Conservation (phyloP, 768 basidiomycete genomes). For the Tylopilus plumbeoviolaceoides region DNA sequence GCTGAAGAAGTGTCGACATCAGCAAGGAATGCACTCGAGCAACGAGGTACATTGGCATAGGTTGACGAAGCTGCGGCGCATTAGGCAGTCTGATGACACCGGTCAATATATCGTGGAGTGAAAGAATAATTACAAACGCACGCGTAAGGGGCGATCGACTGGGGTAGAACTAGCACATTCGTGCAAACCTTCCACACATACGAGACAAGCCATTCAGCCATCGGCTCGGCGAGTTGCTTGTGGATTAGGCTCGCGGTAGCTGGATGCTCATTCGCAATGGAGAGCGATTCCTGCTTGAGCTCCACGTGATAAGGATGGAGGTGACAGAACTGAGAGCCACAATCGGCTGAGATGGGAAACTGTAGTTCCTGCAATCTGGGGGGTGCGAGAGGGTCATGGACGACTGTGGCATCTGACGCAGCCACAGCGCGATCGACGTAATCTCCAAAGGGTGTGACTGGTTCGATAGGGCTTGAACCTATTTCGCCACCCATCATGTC, state of each 20-base stretch:
- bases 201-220: slow-evolving; percentile 74
- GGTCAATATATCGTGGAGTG: slow-evolving; percentile 9
- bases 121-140: slow-evolving; percentile 35
- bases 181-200: slow-evolving; percentile 84
- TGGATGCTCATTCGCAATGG: slow-evolving; percentile 37
- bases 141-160: slow-evolving; percentile 50
- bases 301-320: slow-evolving; percentile 15
- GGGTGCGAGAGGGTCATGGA: slow-evolving; percentile 22
- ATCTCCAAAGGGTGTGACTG: slow-evolving; percentile 72
- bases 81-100: slow-evolving; percentile 21
- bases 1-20: slow-evolving; percentile 76
- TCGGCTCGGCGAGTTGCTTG: slow-evolving; percentile 70
- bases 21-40: slow-evolving; percentile 67
- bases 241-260: slow-evolving; percentile 48
- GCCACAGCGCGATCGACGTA: slow-evolving; percentile 72
- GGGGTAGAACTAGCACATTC: slow-evolving; percentile 59
- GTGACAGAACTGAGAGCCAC: slow-evolving; percentile 22
- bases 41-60: slow-evolving; percentile 45
- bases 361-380: slow-evolving; percentile 15
- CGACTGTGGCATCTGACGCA: slow-evolving; percentile 29
- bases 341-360: slow-evolving; percentile 24
- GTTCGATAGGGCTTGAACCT: slow-evolving; percentile 67
- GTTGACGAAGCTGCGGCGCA: slow-evolving; percentile 33
- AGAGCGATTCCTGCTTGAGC: slow-evolving; percentile 27
- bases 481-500: slow-evolving; percentile 48